Evolutionary conservation across 352 stramenopile genomes (phyloP), one percentile per base, ranked within the genome.

Genomic region (Phytophthora citricola): DNA sequence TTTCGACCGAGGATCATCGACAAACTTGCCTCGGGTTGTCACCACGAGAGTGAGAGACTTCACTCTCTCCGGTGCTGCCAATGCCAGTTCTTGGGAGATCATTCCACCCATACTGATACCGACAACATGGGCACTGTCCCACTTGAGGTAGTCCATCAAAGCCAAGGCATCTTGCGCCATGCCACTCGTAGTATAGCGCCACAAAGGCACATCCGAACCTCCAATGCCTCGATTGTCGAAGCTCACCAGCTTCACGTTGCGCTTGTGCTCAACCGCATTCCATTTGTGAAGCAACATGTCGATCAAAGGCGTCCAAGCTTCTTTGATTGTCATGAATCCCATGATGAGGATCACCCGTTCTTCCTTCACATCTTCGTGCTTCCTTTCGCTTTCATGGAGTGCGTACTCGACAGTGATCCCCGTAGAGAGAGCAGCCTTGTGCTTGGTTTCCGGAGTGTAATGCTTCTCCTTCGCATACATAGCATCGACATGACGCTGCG

Each of bases 171-270:
- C 81, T 22, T 71, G 47, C 12, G 81, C 79, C 77, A 90, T 87
- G 12, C 70, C 55, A 15, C 65, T 80, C 3, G 77, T 87, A 40
- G 69, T 85, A 48, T 86, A 87, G 36, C 64, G 54, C 48, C 75
- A 75, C 58, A 57, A 84, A 8, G 63, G 58, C 26, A 66, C 63
- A 40, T 76, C 66, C 15, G 73, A 87, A 2, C 66, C 60, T n/a
- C 81, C 81, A 9, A 71, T 26, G 15, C 81, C 81, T 14, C 81
- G 79, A 49, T 90, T 90, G 63, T 90, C 81, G n/a, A 85, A 73
- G 8, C 69, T 84, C 12, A 82, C 49, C 31, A 89, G 65, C 24
- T 76, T 79, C 14, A 86, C 68, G 2, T 52, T 52, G 38, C 75
- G 69, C 14, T 62, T 63, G 40, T 50, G 51, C 1, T 71, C 52